phyloP scores from a whole-genome alignment of 495 filamentous ascomycete genomes.

The Chaetomium cochliodes region DNA sequence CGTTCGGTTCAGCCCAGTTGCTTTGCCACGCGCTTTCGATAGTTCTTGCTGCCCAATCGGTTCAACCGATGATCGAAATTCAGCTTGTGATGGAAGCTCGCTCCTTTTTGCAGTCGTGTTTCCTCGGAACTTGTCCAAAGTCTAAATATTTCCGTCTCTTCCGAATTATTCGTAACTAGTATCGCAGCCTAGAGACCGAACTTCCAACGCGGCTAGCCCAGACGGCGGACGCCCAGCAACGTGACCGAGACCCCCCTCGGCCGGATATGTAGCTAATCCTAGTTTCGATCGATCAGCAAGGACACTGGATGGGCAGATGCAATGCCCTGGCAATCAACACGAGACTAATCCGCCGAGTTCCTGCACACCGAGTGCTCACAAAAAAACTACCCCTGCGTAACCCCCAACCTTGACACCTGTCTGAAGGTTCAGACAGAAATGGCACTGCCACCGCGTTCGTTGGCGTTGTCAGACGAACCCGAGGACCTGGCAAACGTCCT shows the following conservation, averaged over 20 bases:
- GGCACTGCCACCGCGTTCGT: neutral
- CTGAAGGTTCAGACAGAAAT: neutral
- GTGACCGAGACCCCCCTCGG: conserved; percentile 9
- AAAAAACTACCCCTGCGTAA: conserved; percentile 11
- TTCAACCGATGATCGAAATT: neutral
- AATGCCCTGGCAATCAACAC: neutral
- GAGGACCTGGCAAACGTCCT: conserved; percentile 19
- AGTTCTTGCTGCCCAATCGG: conserved; percentile 2
- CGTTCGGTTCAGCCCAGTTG: neutral
- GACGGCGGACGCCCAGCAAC: neutral
- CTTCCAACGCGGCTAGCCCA: conserved; percentile 1
- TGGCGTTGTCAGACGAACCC: conserved; percentile 18
- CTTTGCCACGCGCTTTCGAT: neutral
- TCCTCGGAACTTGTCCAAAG: conserved; percentile 5
- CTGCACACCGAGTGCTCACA: neutral
- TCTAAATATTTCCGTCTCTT: neutral
- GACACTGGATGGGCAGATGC: neutral
- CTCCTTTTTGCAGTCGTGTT: neutral
- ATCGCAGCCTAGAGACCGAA: neutral
- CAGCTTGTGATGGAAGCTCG: neutral
- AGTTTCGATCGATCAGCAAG: conserved; percentile 2
- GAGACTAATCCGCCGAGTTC: neutral
- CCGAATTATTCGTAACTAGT: neutral
- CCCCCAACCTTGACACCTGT: conserved; percentile 14
- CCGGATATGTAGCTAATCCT: neutral